Base-by-base conservation (phyloP, 306 rosid genomes). In the Malus fusca region DNA sequence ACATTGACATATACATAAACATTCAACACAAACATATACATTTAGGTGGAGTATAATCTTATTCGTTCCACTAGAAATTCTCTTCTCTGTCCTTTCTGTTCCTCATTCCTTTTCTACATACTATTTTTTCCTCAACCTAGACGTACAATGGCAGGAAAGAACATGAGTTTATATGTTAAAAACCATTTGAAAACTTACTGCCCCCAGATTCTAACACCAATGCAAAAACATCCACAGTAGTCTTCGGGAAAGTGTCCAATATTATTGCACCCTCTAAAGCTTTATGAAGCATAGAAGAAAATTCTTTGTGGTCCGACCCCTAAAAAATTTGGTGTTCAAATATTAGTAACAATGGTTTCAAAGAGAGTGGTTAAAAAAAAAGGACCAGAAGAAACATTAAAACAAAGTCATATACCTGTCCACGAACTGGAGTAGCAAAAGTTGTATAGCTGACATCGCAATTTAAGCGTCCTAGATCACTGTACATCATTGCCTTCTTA, bases 121-220 rank as follows among this genome's bases (percentile, higher is more conserved):
- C 5, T 72, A 6, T 65, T 64, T 72, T 8, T 17, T 12, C 31
- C 23, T 44, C 33, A 21, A 23, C 60, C 76, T 31, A 72, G 48
- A 53, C 13, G 4, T 55, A 31, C 21, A 43, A 69, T 17, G 31
- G 23, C 26, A 56, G 67, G 67, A 58, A 58, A 62, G 21, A 43
- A 51, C 19, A 68, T 5, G 11, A 25, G 11, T 37, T 55, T 21
- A 43, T 17, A 83, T 42, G 71, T 6, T 37, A 68, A 68, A 71
- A 74, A 8, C 44, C 25, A 80, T 71, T 21, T 21, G 60, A 68
- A 71, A 71, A 78, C 99, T 92, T 90, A 95, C 98, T 88, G 80
- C 99, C 99, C 1, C 97, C 88, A 84, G 99, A 92, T 84, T 95
- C 98, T 80, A 95, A 85, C 82, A 95, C 97, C 90, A 92, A 81